Evolutionary conservation across 495 filamentous ascomycete species (phyloP), one percentile per base, ranked within the genome.

Genomic region (Podospora fimiseda): DNA sequence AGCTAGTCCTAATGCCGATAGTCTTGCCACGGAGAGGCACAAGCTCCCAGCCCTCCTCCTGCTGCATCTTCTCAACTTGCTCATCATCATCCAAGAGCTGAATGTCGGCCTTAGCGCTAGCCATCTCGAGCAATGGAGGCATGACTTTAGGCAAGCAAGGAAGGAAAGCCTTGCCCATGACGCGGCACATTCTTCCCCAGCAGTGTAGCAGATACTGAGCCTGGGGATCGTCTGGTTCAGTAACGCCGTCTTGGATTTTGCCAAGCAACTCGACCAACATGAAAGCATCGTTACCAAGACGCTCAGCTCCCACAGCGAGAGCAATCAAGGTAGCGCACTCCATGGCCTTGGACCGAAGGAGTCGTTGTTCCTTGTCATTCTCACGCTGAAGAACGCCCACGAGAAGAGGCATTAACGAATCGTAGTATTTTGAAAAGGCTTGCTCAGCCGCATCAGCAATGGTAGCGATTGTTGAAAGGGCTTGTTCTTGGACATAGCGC

Each of bases 171-270:
- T 79, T 72, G 42, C 86, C 90, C 51, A 99, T 78, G 16, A 97
- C 92, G 43, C 93, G 86, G 69, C 91, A 96, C 94, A 99, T 97
- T 22, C 94, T 82, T 43, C 94, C 94, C 94, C 94, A 99, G 74
- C 93, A 99, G 76, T 99, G 94, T 62, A 97, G 86, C 15, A 99
- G 81, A 67, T 99, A 99, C 57, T 92, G 89, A 8, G 89, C 88
- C 70, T 99, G 94, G 21, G 94, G 94, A 65, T 99, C 94, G 62
- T 97, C 94, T 13, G 89, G 75, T 60, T 99, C 94, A 19, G 83
- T 83, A 51, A 97, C 92, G 60, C 80, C 85, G 59, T 87, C 71
- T 59, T 99, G 94, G 50, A 97, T 95, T 42, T 76, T 80, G 3
- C 86, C 93, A 48, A 99, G 75, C 14, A 95, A 78, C 58, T 94